Conservation (phyloP, 768 basidiomycete genomes). For the Rhodocollybia butyracea region DNA sequence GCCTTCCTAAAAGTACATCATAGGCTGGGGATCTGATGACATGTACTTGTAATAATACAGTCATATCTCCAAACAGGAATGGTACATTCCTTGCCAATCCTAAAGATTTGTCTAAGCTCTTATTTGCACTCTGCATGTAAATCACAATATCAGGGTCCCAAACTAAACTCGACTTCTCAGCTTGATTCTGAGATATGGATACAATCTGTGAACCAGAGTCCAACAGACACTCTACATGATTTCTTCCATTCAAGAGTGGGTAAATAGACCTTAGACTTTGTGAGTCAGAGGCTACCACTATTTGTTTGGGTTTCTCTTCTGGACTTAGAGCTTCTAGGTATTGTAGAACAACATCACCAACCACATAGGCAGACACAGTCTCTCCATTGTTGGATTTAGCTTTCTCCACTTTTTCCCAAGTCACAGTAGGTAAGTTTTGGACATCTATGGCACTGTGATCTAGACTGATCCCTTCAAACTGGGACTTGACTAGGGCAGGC, state of each 20-base stretch:
- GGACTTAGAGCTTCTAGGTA: constrained; percentile 1
- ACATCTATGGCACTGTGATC: background rate
- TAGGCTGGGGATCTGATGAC: constrained; percentile 21
- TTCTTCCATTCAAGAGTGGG: constrained; percentile 16
- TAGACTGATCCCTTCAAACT: background rate
- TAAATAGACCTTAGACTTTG: constrained; percentile 15
- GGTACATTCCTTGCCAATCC: constrained; percentile 23
- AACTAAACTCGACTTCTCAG: constrained; percentile 11
- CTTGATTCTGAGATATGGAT: constrained; percentile 19
- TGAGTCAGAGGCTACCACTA: constrained; percentile 21
- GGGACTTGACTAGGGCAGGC: background rate
- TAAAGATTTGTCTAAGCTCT: constrained; percentile 13
- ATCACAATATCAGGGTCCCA: constrained; percentile 18
- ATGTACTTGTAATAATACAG: constrained; percentile 24
- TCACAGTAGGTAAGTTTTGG: background rate
- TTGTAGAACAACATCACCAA: constrained; percentile 1
- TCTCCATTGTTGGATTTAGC: background rate
- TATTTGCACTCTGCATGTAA: constrained; percentile 23
- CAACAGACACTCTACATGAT: constrained; percentile 18
- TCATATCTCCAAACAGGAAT: constrained; percentile 18
- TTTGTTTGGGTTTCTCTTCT: background rate
- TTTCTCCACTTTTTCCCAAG: background rate
- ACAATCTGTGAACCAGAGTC: constrained; percentile 25
- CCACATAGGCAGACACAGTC: background rate
- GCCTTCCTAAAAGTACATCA: constrained; percentile 21